Evolutionary conservation across 2,329 filamentous ascomycete species (phyloP), one percentile per base, ranked within the genome.

Genomic region (Ceratocystiopsis sp.): DNA sequence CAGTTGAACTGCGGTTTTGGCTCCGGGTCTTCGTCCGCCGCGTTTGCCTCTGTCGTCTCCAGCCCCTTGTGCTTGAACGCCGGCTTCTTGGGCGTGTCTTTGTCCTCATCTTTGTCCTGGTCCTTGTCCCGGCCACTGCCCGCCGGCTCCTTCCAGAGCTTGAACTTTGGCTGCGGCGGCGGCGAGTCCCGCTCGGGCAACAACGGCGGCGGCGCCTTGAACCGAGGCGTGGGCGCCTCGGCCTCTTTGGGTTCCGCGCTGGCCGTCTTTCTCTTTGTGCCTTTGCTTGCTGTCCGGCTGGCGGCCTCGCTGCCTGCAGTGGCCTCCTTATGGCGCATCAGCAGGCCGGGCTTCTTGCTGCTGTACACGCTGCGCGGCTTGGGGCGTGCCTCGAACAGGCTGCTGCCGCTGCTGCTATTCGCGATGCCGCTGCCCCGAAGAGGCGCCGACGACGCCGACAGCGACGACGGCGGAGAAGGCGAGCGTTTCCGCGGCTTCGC

Each of bases 1-100:
- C 21, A 21, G 4, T 21, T 21, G 8, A 21, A 21, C 8, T 21
- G 4, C 21, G 21, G 21, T 8, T 21, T 21, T n/a, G n/a, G n/a
- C 19, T 40, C 40, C 41, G 25, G 21, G 21, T 21, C 21, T 8
- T 21, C 21, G 21, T 21, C 21, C 21, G 4, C 8, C 4, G 4
- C 21, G 21, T 21, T 8, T 21, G 21, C 21, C 8, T 21, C 21
- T 4, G 21, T 21, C 4, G 21, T 8, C 21, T 21, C 4, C 21
- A 4, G 21, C 4, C 21, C 21, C 4, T 21, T 45, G 25, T n/a
- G 18, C 38, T 47, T 45, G 34, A 49, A 47, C 34, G 41, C 43
- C 1, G 43, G 37, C 29, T 8, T 4, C 21, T 21, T 8, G 21
- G 21, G 8, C 4, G 21, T 8, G 21, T 21, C 21, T 8, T 44